Percentiles rank a stretch among this genome's conserved stretches.
Evolutionary conservation across 1,139 yeast species (phyloP).

Genomic region (Spencermartinsiella ligniputridi): DNA sequence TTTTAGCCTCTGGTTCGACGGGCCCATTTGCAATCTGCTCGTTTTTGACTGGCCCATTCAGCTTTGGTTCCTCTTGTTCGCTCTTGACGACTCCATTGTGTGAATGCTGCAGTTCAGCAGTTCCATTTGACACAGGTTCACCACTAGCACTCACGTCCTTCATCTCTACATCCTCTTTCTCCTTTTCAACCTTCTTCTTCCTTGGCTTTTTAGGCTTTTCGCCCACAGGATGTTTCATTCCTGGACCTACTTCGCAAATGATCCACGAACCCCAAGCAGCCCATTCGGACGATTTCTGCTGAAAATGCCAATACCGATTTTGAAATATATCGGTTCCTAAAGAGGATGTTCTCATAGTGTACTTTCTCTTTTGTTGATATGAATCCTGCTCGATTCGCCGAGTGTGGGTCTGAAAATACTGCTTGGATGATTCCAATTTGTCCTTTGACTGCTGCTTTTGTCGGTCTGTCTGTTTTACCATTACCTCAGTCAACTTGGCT

Average conservation of each 20-base stretch:
- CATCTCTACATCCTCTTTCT: neutral
- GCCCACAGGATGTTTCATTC: conserved; percentile 16
- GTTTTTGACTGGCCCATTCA: conserved; percentile 5
- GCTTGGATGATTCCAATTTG: conserved; percentile 22
- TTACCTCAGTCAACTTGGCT: conserved; percentile 25
- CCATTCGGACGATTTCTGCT: conserved; percentile 29
- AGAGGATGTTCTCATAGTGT: conserved; percentile 32
- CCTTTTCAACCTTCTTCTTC: neutral
- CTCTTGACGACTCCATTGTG: neutral
- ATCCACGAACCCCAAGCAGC: conserved; percentile 35
- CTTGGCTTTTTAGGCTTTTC: conserved; percentile 7
- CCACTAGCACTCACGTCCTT: neutral
- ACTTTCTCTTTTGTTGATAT: conserved; percentile 24
- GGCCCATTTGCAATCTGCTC: neutral
- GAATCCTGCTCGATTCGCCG: conserved; percentile 27
- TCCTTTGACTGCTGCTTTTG: conserved; percentile 21
- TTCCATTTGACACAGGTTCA: neutral
- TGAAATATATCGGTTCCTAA: conserved; percentile 34
- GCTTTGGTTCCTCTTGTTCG: neutral
- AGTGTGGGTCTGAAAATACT: conserved; percentile 22
- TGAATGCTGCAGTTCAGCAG: neutral
- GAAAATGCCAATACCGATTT: conserved; percentile 37
- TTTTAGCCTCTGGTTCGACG: neutral
- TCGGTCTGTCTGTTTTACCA: conserved; percentile 12
- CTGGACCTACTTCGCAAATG: conserved; percentile 24